phyloP scores from a whole-genome alignment of 2,329 filamentous ascomycete genomes.

The Decorospora gaudefroyi region DNA sequence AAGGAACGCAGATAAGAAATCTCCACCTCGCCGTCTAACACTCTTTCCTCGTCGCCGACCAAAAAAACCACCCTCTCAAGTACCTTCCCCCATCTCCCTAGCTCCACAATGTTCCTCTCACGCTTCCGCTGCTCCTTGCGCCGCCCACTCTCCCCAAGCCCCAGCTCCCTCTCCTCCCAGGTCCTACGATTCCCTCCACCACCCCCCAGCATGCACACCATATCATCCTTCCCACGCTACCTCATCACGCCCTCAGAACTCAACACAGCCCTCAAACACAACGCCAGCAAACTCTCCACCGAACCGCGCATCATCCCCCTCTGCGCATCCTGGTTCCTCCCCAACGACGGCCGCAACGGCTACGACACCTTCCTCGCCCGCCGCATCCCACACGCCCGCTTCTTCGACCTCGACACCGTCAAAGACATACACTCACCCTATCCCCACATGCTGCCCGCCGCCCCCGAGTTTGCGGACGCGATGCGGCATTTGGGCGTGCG shows the following conservation, averaged over 20 bases:
- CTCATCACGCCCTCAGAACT: constrained; percentile 85
- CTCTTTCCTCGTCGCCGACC: constrained; percentile 11
- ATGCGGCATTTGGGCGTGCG: constrained; percentile 89
- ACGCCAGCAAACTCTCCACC: constrained; percentile 78
- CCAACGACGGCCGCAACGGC: constrained; percentile 84
- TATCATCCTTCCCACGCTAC: constrained; percentile 70
- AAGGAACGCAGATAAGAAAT: constrained; percentile 25
- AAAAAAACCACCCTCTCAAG: not conserved
- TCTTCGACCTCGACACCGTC: constrained; percentile 94
- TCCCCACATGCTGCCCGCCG: constrained; percentile 91
- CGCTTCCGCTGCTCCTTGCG: constrained; percentile 34
- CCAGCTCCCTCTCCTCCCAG: too few species aligned
- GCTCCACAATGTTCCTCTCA: constrained; percentile 38
- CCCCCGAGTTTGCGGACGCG: constrained; percentile 78
- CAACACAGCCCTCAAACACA: constrained; percentile 77
- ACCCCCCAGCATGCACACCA: constrained; percentile 27
- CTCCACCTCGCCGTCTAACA: constrained; percentile 25
- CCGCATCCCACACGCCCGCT: constrained; percentile 86
- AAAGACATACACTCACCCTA: constrained; percentile 87
- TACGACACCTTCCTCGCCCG: constrained; percentile 78
- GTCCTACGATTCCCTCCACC: constrained; percentile 12
- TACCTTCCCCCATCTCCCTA: constrained; percentile 15
- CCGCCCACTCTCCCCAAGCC: constrained; percentile 22
- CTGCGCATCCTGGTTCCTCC: constrained; percentile 94
- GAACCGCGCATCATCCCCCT: constrained; percentile 84